phyloP scores from a whole-genome alignment of 2,329 filamentous ascomycete species.

The Penicillium sumatraense region DNA sequence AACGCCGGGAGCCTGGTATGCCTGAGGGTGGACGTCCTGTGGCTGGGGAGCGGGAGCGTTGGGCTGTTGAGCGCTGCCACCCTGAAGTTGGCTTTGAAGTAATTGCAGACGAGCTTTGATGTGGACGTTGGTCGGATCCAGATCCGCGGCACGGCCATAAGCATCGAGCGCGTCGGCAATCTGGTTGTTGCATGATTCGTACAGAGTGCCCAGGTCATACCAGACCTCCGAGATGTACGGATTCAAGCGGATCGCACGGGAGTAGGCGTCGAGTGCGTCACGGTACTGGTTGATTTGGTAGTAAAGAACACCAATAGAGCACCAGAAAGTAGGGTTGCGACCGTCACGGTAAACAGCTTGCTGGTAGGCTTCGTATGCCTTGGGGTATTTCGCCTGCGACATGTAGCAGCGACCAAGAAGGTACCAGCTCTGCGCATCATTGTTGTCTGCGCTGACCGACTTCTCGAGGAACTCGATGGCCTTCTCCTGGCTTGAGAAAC shows the following conservation, averaged over 20 bases:
- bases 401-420: conserved; percentile 97
- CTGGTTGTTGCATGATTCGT: conserved; percentile 99
- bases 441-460: conserved; percentile 93
- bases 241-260: conserved; percentile 91
- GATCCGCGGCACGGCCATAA: conserved; percentile 90
- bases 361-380: conserved; percentile 97
- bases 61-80: conserved; percentile 70
- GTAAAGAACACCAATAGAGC: conserved; percentile 97
- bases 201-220: conserved; percentile 98
- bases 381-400: conserved; percentile 98
- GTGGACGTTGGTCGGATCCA: conserved; percentile 90
- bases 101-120: conserved; percentile 94
- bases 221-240: conserved; percentile 99
- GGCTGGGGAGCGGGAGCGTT: conserved; percentile 75
- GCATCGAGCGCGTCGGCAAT: conserved; percentile 95
- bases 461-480: conserved; percentile 98
- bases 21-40: conserved; percentile 93
- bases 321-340: conserved; percentile 98
- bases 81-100: conserved; percentile 73
- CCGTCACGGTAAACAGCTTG: conserved; percentile 98
- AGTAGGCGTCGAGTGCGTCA: conserved; percentile 96
- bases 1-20: conserved; percentile 82
- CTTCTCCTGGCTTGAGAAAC: conserved; percentile 89
- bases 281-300: conserved; percentile 99
- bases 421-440: conserved; percentile 98